Evolutionary conservation across 1,284 basidiomycete genomes (phyloP).

Genomic region (Fomitiporia mediterranea): DNA sequence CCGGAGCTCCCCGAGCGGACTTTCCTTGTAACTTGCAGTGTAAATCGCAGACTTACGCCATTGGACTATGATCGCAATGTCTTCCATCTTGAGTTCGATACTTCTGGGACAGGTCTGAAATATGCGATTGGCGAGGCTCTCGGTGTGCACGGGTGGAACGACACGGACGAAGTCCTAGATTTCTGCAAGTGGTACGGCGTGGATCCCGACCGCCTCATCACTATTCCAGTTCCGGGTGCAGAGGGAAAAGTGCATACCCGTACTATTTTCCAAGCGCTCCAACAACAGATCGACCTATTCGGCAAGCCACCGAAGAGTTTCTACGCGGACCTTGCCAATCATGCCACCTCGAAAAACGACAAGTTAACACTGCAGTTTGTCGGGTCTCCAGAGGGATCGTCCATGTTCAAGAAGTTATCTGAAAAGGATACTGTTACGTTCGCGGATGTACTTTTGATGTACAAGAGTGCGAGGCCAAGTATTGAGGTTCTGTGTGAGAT

Average conservation of each 20-base stretch:
- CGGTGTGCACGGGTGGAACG: constrained; percentile 98
- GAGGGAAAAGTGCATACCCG: constrained; percentile 75
- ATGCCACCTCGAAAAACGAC: constrained; percentile 73
- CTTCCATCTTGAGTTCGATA: constrained; percentile 97
- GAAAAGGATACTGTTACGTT: constrained; percentile 97
- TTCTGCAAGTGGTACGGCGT: constrained; percentile 94
- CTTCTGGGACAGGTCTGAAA: constrained; percentile 86
- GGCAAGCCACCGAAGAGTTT: constrained; percentile 95
- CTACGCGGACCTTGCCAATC: constrained; percentile 82
- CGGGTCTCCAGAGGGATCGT: constrained; percentile 84
- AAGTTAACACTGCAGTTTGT: constrained; percentile 88
- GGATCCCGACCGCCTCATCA: constrained; percentile 78
- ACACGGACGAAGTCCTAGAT: constrained; percentile 80
- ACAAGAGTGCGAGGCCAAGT: constrained; percentile 75
- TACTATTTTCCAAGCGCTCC: constrained; percentile 92
- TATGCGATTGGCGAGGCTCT: constrained; percentile 97
- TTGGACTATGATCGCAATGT: constrained; percentile 96
- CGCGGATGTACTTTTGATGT: constrained; percentile 81
- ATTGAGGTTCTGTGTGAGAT: constrained; percentile 85
- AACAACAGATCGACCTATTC: constrained; percentile 96
- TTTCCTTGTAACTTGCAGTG: constrained; percentile 89
- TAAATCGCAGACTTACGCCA: constrained; percentile 94
- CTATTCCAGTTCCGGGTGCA: constrained; percentile 65
- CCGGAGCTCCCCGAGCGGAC: constrained; percentile 90
- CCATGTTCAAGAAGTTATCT: constrained; percentile 92